Base-by-base conservation (phyloP, 2,329 filamentous ascomycete genomes). In the Gnomoniopsis sp. region DNA sequence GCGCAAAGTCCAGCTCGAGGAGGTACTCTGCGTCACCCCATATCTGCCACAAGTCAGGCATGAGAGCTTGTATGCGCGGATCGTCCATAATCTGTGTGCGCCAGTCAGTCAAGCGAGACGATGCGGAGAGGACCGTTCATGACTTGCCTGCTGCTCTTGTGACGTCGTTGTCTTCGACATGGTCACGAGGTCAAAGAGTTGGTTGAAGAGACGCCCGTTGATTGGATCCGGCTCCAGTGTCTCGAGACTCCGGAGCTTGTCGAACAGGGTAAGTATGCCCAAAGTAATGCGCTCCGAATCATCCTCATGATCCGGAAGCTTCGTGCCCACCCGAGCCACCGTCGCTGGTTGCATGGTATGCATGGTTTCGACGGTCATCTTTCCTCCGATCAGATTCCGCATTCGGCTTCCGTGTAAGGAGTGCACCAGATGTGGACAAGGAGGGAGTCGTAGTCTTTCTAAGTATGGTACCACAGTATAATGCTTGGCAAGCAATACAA, bases 1-100 rank as follows among this genome's bases (percentile, higher is more conserved):
- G 49, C 21, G 55, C 55, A 17, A 57, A 57, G 38, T 57, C 55
- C 17, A 57, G 55, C 55, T 57, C 55, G 15, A 57, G 55, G 15
- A 57, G 49, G 55, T 57, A 57, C 49, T 57, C 55, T 3, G 55
- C 55, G 26, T 57, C 49, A 15, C 55, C 55, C 55, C 55, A 57
- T 6, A 53, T 30, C 22, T 53, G 55, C 33, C 55, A 49, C 21
- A 53, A 49, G 6, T 48, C 41, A 8, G 49, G 55, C 30, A 57
- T 53, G 33, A 57, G 50, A 21, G 30, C 26, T 30, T 48, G 55
- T 22, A 53, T 21, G 1, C 55, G 49, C 21, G 55, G 55, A 30
- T 53, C 55, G 19, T 38, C 34, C 43, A 57, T 44, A 2, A 57
- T 57, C 55, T 57, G 43, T 19, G 2, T 19, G 8, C 4, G 15